Conservation (phyloP, 2,329 filamentous ascomycete genomes). For the Fusarium tuaranense region DNA sequence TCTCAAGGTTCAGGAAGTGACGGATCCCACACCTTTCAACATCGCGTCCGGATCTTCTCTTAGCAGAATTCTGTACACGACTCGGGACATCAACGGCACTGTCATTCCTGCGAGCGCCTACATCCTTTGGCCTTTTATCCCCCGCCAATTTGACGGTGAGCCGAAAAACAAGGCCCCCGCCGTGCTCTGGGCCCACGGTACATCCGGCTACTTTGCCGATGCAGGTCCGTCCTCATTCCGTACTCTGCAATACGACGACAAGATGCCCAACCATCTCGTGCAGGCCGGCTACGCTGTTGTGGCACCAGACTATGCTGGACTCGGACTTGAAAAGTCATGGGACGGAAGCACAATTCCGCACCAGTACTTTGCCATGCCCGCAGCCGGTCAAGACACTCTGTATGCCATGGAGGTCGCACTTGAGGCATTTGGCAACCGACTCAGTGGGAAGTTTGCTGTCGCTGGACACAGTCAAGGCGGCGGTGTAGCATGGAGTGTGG, state of each 20-base stretch:
- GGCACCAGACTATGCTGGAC: constrained; percentile 58
- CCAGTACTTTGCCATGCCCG: constrained; percentile 52
- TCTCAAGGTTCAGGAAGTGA: constrained; percentile 30
- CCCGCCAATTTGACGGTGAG: background rate
- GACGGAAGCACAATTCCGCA: constrained; percentile 52
- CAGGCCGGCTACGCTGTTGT: constrained; percentile 57
- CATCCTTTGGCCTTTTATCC: constrained; percentile 25
- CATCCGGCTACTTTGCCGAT: constrained; percentile 53
- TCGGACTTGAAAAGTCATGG: constrained; percentile 53
- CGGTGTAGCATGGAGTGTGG: constrained; percentile 53
- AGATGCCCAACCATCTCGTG: constrained; percentile 51
- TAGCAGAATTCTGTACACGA: constrained; percentile 18
- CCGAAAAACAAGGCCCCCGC: constrained; percentile 29
- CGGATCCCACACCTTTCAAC: constrained; percentile 1
- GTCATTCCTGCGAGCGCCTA: constrained; percentile 18
- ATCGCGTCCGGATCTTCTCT: constrained; percentile 18
- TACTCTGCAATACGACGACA: constrained; percentile 54
- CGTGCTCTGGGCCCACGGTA: constrained; percentile 59
- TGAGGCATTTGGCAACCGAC: constrained; percentile 50
- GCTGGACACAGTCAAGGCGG: constrained; percentile 62
- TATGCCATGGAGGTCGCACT: constrained; percentile 56
- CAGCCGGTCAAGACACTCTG: constrained; percentile 56
- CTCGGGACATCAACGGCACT: constrained; percentile 23
- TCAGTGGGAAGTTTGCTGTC: constrained; percentile 54
- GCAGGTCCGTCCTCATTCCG: constrained; percentile 54